Percentiles rank a stretch among this genome's conserved stretches.
Evolutionary conservation across 2,329 filamentous ascomycete species (phyloP).

Genomic region (Aureobasidium sp.): DNA sequence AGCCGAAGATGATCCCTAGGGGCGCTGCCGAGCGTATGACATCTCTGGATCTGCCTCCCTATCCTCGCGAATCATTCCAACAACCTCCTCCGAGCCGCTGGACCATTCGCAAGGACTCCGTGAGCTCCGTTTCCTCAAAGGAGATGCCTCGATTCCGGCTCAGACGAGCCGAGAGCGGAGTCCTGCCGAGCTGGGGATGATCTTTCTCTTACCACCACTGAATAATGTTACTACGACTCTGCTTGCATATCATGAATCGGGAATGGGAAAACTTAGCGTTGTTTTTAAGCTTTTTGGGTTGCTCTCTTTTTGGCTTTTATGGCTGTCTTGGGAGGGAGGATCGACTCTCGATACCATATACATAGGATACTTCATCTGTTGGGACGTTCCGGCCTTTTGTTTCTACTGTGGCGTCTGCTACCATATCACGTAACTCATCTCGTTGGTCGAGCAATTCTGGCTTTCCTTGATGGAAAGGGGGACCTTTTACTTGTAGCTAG

Average conservation of each 20-base stretch:
- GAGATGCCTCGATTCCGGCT: constrained; percentile 4
- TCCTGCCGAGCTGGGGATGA: neutral
- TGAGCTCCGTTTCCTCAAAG: constrained; percentile 1
- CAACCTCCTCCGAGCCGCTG: neutral
- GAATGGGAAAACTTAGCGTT: constrained; percentile 8
- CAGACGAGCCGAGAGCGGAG: neutral
- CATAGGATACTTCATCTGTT: neutral
- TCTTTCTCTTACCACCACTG: neutral
- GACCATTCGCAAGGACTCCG: constrained; percentile 4
- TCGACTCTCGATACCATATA: neutral
- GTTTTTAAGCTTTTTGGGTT: neutral
- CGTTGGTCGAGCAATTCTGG: neutral
- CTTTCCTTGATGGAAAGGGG: neutral
- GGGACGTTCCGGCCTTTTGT: neutral
- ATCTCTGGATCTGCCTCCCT: neutral
- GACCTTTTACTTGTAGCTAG: neutral
- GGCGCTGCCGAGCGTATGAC: neutral
- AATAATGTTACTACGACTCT: constrained; percentile 4
- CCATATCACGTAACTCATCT: neutral
- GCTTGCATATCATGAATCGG: neutral
- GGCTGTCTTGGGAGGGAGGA: neutral
- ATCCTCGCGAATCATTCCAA: neutral
- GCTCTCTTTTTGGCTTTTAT: neutral
- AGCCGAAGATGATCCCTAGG: neutral
- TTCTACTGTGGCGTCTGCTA: neutral